Conservation (phyloP, 73 alveolate genomes). For the Paramecium tetraurelia region DNA sequence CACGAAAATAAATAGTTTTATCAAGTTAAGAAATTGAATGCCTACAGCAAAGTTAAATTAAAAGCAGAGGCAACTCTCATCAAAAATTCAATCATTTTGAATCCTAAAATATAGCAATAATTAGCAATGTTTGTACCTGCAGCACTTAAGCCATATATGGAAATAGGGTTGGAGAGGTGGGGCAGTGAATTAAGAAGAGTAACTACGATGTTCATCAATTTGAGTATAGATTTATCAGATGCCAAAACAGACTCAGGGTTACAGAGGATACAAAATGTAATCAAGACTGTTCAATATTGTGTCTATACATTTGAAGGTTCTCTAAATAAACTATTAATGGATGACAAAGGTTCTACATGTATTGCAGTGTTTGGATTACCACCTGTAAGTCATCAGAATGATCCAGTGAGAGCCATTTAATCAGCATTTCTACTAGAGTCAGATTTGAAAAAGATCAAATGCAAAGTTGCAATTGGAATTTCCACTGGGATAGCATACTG, state of each 20-base stretch:
- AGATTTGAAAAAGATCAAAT: conserved; percentile 75
- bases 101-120: conserved; percentile 68
- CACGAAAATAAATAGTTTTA: not conserved
- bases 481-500: conserved; percentile 90
- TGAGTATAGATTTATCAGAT: conserved; percentile 85
- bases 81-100: conserved; percentile 73
- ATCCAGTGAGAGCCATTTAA: conserved; percentile 88
- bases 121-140: conserved; percentile 88
- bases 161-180: conserved; percentile 80
- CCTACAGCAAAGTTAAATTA: conserved; percentile 43
- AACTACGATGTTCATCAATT: conserved; percentile 83
- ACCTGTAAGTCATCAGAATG: conserved; percentile 90
- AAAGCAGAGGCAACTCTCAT: conserved; percentile 80
- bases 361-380: conserved; percentile 93
- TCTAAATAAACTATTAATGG: conserved; percentile 91
- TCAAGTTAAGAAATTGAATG: not conserved
- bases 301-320: conserved; percentile 90
- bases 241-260: conserved; percentile 85
- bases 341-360: conserved; percentile 87
- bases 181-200: conserved; percentile 90
- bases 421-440: conserved; percentile 80
- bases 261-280: conserved; percentile 79
- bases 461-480: conserved; percentile 82
- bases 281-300: conserved; percentile 73
- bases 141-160: conserved; percentile 91